Evolutionary conservation across 2,329 filamentous ascomycete genomes (phyloP).

Genomic region (Reticulascus tulasneorum): DNA sequence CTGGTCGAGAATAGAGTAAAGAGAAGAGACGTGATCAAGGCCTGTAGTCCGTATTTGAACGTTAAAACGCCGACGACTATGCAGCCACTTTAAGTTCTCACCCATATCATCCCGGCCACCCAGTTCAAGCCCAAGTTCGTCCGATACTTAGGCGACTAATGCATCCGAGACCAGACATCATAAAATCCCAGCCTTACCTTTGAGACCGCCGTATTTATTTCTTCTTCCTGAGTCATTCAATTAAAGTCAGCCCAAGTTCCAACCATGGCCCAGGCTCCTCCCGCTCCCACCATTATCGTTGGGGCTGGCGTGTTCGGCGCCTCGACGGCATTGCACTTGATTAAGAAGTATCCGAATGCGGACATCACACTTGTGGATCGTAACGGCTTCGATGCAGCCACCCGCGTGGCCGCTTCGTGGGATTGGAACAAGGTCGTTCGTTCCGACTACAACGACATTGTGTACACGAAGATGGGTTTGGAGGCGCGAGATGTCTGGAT

Average conservation of each 20-base stretch:
- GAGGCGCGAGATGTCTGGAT: slow-evolving; percentile 63
- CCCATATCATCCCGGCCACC: no score
- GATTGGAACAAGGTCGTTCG: slow-evolving; percentile 72
- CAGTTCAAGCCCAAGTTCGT: no score
- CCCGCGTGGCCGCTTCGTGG: slow-evolving; percentile 58
- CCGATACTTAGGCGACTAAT: no score
- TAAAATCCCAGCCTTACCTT: not conserved
- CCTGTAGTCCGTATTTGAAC: no score
- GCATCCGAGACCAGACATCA: slow-evolving; percentile 1
- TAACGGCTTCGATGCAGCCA: slow-evolving; percentile 43
- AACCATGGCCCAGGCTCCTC: not conserved
- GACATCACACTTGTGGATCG: slow-evolving; percentile 56
- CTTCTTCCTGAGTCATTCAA: not conserved
- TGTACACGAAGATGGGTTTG: slow-evolving; percentile 61
- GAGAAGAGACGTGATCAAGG: no score
- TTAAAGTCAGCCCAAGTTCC: not conserved
- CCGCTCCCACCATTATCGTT: slow-evolving; percentile 43
- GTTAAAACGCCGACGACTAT: no score
- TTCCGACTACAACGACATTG: slow-evolving; percentile 61
- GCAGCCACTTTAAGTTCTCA: no score
- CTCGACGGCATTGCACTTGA: slow-evolving; percentile 62
- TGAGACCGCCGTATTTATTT: no score
- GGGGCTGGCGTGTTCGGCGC: slow-evolving; percentile 64
- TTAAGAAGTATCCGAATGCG: slow-evolving; percentile 44
- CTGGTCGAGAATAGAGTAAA: no score